Evolutionary conservation across 2,329 filamentous ascomycete genomes (phyloP), one percentile per base, ranked within the genome.

Genomic region (Colletotrichum sp.): DNA sequence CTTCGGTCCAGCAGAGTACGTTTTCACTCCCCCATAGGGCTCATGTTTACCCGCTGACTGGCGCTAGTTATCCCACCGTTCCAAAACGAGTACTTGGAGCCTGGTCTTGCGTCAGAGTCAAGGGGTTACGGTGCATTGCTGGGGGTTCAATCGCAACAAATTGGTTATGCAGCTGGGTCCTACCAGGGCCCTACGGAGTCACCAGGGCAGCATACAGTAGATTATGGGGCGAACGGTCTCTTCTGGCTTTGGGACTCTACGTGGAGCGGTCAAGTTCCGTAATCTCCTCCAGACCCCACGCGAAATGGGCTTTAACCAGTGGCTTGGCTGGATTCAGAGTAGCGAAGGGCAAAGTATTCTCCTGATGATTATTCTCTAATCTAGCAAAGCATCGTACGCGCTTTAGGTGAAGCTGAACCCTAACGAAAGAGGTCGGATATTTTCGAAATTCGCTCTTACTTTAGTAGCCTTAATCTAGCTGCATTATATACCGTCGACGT

Each of bases 21-120:
- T 51, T n/a, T 21, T 51, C n/a, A 51, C 2, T 1, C 1, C n/a
- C 43, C 0, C 2, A 24, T 21, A 13, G 1, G 1, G 3, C 43
- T 51, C 11, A 3, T 51, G 0, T 21, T 51, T 2, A 51, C 4
- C 13, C 18, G 6, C 43, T 51, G n/a, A 51, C n/a, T 21, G 21
- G 2, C n/a, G 43, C 43, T 8, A 51, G 43, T 51, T 21, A 51
- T 51, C n/a, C 43, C 43, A 1, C 43, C 43, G n/a, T 51, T 51
- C n/a, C 43, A 51, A 21, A 13, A 21, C 2, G 43, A 51, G 43
- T 51, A 51, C 2, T 8, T 51, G n/a, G 43, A 51, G 11, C 6
- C 43, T 8, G 6, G 43, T 13, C 6, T 21, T 51, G n/a, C 3
- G n/a, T 51, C 43, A 13, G 43, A 51, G 6, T 51, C 43, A 51